Evolutionary conservation across 768 basidiomycete species (phyloP).

Genomic region (Lactifluus hygrophoroides): DNA sequence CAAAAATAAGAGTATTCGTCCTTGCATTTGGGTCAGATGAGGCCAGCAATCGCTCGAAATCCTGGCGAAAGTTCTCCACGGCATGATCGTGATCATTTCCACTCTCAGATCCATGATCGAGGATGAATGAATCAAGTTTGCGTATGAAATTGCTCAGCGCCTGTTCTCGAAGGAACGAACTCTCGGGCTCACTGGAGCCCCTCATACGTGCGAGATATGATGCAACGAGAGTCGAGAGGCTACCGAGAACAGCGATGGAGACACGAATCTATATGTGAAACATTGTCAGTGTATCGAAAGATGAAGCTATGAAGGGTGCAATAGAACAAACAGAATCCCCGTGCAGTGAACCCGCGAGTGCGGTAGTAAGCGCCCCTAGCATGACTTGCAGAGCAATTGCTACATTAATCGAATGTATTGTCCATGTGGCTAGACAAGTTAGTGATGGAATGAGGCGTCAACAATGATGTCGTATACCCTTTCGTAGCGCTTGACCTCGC

Average conservation of each 20-base stretch:
- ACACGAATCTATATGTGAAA: constrained; percentile 25
- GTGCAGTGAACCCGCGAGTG: constrained; percentile 11
- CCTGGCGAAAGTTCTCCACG: constrained; percentile 29
- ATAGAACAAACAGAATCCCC: constrained; percentile 7
- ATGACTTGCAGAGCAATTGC: constrained; percentile 23
- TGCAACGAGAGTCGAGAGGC: constrained; percentile 53
- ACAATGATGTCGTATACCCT: background rate
- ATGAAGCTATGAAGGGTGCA: background rate
- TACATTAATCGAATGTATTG: constrained; percentile 17
- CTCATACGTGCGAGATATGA: constrained; percentile 65
- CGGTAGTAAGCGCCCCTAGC: constrained; percentile 23
- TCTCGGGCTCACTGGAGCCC: constrained; percentile 61
- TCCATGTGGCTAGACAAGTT: background rate
- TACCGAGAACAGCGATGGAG: constrained; percentile 37
- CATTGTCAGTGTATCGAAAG: background rate
- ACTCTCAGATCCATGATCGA: constrained; percentile 40
- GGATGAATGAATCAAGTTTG: constrained; percentile 44
- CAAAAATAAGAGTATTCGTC: background rate
- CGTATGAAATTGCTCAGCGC: constrained; percentile 61
- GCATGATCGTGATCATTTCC: constrained; percentile 30
- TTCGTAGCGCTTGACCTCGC: background rate
- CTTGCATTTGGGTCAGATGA: background rate
- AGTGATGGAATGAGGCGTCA: background rate
- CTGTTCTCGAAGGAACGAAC: constrained; percentile 44
- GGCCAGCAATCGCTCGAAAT: constrained; percentile 38